Base-by-base conservation (phyloP, 1,139 yeast species). In the Kodamaea fungicola region DNA sequence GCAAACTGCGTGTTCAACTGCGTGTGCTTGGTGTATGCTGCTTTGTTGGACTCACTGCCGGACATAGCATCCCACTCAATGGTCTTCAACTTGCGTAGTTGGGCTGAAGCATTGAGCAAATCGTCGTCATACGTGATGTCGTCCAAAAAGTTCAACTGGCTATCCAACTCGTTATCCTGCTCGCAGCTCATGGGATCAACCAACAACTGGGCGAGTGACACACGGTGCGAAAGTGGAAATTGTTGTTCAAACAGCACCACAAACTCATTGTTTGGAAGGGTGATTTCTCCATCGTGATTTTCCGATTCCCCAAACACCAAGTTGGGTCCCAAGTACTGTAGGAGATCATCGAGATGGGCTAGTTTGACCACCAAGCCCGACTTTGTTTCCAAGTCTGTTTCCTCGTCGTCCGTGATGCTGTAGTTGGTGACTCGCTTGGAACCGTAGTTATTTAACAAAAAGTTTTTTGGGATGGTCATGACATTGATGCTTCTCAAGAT, bases 401-500 rank as follows among this genome's bases (percentile, higher is more conserved):
- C 68, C 4, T 61, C 67, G 24, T 64, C 70, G 34, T 60, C 29
- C 8, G 29, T 62, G 52, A 68, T 65, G 29, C 55, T 52, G 42
- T 62, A 62, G 22, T 41, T 40, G 8, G 42, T 37, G 7, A 45
- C 33, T n/a, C 29, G 21, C 8, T n/a, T 26, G 3, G 32, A 25
- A 32, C 32, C 31, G 7, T 32, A 45, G 40, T 64, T 69, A 25
- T 64, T 60, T 32, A 66, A 48, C 28, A 77, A 57, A 44, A 76
- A 79, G 9, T 57, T 52, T 10, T 64, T 62, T 0, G 90, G 39
- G 9, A 83, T 76, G 0, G 83, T 73, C 28, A 71, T 64, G 0
- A 80, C 65, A 26, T 84, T 80, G 41, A 82, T 74, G 32, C 80
- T 77, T 40, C 89, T 59, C 29, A 83, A 54, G 12, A 83, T 67